Conservation (phyloP, 2,329 filamentous ascomycete species). For the Nigrospora osmanthi region DNA sequence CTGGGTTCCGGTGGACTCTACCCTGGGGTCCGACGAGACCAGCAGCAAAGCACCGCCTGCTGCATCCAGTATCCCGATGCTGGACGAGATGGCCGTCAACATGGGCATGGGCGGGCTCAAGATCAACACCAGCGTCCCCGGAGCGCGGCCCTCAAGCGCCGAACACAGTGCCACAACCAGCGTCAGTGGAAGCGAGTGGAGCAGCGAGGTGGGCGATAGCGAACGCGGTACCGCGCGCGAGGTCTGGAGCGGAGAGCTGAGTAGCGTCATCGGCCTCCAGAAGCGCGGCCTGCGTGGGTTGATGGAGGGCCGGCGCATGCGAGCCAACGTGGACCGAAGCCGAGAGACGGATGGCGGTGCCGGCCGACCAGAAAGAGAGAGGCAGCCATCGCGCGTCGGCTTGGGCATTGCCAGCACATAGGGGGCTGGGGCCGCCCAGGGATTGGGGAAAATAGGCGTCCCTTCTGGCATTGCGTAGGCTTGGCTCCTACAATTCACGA, state of each 20-base stretch:
- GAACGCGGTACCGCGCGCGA: constrained; percentile 43
- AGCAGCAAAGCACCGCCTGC: neutral
- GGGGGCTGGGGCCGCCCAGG: no score
- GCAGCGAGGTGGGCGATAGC: constrained; percentile 27
- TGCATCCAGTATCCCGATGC: constrained; percentile 15
- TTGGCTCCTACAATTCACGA: no score
- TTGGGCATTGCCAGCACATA: constrained; percentile 1
- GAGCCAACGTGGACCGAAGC: constrained; percentile 23
- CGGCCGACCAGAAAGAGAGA: neutral
- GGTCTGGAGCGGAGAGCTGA: constrained; percentile 74
- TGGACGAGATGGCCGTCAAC: constrained; percentile 8
- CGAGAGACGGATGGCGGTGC: constrained; percentile 15
- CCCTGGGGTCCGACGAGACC: neutral
- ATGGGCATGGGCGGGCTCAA: constrained; percentile 30
- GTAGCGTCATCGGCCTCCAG: constrained; percentile 89
- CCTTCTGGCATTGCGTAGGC: no score
- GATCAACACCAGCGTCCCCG: constrained; percentile 46
- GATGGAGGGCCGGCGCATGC: constrained; percentile 86
- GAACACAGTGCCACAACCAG: constrained; percentile 50
- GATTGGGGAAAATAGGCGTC: no score
- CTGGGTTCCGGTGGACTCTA: constrained; percentile 39
- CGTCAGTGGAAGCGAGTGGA: constrained; percentile 38
- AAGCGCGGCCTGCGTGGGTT: constrained; percentile 85
- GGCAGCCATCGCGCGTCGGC: neutral
- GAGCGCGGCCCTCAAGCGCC: constrained; percentile 27